Percentiles rank a stretch among this genome's conserved stretches.
Conservation (phyloP, 306 rosid genomes). For the peach (Prunus persica) region DNA sequence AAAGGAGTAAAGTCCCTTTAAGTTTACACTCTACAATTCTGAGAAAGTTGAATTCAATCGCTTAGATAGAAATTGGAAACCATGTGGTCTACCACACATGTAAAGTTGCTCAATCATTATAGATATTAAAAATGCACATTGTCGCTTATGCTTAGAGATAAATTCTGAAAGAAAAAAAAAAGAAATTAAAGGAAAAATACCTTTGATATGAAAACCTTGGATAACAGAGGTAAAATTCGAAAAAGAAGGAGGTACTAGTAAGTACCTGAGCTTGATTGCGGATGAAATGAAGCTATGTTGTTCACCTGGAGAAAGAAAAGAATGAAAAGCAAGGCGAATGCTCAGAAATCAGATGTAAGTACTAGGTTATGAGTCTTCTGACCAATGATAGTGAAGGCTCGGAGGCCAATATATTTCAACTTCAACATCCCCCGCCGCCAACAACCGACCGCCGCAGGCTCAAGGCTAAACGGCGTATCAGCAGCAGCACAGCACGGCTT, state of each 20-base stretch:
- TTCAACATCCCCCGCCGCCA: background rate
- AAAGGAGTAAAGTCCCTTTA: background rate
- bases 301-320: background rate
- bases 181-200: background rate
- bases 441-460: background rate
- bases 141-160: too few relatives aligned
- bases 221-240: background rate
- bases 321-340: background rate
- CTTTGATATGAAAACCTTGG: too few relatives aligned
- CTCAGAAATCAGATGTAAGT: background rate
- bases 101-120: too few relatives aligned
- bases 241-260: background rate
- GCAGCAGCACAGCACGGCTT: too few relatives aligned
- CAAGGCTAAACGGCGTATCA: background rate
- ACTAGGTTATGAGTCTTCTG: background rate
- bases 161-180: background rate
- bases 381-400: background rate
- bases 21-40: too few relatives aligned
- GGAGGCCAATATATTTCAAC: background rate
- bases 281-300: background rate
- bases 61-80: background rate
- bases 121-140: too few relatives aligned
- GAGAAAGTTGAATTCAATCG: background rate
- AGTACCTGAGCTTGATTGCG: background rate
- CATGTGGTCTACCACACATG: background rate